Percentiles rank a stretch among this genome's conserved stretches.
These are phyloP conservation scores for Elsinoe fawcettii DNA, from an alignment of 2,329 filamentous ascomycete genomes.

Conservation along the genomic window DNA sequence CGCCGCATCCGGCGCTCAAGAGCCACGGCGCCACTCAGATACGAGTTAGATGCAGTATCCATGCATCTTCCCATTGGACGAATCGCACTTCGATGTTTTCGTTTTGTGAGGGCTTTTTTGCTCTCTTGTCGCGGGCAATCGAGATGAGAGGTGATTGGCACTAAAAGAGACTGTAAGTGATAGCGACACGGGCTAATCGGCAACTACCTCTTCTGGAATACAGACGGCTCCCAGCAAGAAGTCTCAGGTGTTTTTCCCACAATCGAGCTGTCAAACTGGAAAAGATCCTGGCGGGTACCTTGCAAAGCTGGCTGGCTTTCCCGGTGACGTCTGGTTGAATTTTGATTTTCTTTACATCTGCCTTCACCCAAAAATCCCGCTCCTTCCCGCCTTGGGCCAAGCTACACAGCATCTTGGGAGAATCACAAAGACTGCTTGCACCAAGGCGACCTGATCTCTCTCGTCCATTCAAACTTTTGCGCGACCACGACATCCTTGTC, in stretches of 20 bases:
- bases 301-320: no score
- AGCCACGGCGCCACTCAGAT: slow-evolving; percentile 10
- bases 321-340: slow-evolving; percentile 6
- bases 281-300: not conserved
- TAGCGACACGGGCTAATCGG: not conserved
- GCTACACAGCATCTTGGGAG: not conserved
- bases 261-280: not conserved
- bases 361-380: not conserved
- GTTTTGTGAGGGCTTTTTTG: not conserved
- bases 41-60: slow-evolving; percentile 3
- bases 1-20: slow-evolving; percentile 3
- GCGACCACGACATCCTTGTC: not conserved
- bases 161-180: not conserved
- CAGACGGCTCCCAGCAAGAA: not conserved
- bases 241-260: not conserved
- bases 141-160: not conserved
- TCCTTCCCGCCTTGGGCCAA: slow-evolving; percentile 10
- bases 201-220: slow-evolving; percentile 1
- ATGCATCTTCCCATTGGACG: not conserved
- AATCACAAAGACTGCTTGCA: not conserved
- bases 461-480: slow-evolving; percentile 2
- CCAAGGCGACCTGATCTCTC: not conserved
- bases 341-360: not conserved
- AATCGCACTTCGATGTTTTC: not conserved
- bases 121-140: not conserved